phyloP scores from a whole-genome alignment of 2,329 filamentous ascomycete genomes.

The Stemphylium lycopersici region DNA sequence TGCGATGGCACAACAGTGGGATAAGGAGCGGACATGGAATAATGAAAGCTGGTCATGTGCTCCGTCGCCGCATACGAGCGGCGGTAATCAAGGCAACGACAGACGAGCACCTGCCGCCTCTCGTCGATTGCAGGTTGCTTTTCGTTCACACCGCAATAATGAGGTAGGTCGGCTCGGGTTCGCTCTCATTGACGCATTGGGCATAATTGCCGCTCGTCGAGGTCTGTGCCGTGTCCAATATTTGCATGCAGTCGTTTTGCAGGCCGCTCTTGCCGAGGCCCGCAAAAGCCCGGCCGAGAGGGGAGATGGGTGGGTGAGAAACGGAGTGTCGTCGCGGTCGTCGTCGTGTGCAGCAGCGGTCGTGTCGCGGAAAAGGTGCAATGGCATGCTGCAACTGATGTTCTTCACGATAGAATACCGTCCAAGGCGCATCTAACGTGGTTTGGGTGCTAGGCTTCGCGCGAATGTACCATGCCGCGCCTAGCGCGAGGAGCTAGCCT shows the following conservation, averaged over 20 bases:
- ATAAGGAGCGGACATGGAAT: not conserved
- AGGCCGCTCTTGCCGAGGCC: slow-evolving; percentile 28
- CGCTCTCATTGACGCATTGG: slow-evolving; percentile 31
- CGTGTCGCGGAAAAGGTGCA: no score
- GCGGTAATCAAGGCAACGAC: not conserved
- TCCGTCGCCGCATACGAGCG: not conserved
- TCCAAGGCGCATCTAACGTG: slow-evolving; percentile 23
- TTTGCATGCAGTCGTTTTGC: slow-evolving; percentile 39
- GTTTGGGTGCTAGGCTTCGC: slow-evolving; percentile 30
- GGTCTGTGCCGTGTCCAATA: slow-evolving; percentile 45
- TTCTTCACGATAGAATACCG: slow-evolving; percentile 4
- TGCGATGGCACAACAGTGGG: not conserved
- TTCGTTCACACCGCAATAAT: slow-evolving; percentile 27
- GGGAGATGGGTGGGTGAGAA: slow-evolving; percentile 4
- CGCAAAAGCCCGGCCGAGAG: slow-evolving; percentile 17
- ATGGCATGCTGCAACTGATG: no score
- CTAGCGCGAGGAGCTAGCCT: slow-evolving; percentile 35
- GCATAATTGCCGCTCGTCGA: slow-evolving; percentile 36
- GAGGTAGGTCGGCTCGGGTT: slow-evolving; percentile 23
- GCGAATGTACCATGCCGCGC: slow-evolving; percentile 27
- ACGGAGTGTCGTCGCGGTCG: slow-evolving; percentile 1
- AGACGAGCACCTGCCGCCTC: slow-evolving; percentile 3
- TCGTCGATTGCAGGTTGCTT: slow-evolving; percentile 24
- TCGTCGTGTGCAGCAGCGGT: not conserved
- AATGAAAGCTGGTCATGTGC: not conserved